phyloP scores from a whole-genome alignment of 192 early-diverging fungal species.

The Umbelopsis sp. region DNA sequence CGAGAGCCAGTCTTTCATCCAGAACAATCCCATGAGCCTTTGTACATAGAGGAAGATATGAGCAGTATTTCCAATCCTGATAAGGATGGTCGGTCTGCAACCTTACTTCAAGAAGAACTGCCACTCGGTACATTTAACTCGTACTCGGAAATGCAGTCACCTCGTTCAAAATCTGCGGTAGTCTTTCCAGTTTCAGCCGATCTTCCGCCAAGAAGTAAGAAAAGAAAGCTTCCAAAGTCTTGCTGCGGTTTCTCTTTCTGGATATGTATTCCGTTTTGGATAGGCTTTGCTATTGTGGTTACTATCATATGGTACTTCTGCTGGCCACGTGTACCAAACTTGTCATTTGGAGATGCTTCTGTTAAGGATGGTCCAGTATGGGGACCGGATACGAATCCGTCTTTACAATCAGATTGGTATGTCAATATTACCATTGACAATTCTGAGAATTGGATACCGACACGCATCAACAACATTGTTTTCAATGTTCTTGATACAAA shows the following conservation, averaged over 20 bases:
- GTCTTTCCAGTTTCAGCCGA: not conserved
- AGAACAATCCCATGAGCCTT: conserved; percentile 6
- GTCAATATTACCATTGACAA: conserved; percentile 32
- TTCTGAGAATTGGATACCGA: conserved; percentile 29
- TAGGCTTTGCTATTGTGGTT: not conserved
- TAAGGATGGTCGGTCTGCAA: conserved; percentile 14
- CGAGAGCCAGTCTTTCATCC: not conserved
- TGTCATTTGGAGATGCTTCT: conserved; percentile 9
- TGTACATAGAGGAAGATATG: conserved; percentile 28
- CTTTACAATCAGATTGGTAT: conserved; percentile 20
- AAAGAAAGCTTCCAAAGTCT: conserved; percentile 4
- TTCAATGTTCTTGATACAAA: conserved; percentile 19
- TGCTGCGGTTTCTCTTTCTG: conserved; percentile 17
- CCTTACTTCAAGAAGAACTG: not conserved
- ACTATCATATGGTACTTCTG: conserved; percentile 28
- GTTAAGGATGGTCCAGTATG: conserved; percentile 5
- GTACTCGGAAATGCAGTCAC: conserved; percentile 6
- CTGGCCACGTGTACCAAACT: conserved; percentile 28
- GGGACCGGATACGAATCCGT: not conserved
- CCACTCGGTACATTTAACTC: not conserved
- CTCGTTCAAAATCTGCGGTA: not conserved
- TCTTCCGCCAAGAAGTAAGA: not conserved
- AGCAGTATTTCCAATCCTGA: not conserved
- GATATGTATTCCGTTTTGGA: not conserved
- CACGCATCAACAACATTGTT: conserved; percentile 19